Evolutionary conservation across 2,329 filamentous ascomycete species (phyloP).

Genomic region (Triangularia setosa): DNA sequence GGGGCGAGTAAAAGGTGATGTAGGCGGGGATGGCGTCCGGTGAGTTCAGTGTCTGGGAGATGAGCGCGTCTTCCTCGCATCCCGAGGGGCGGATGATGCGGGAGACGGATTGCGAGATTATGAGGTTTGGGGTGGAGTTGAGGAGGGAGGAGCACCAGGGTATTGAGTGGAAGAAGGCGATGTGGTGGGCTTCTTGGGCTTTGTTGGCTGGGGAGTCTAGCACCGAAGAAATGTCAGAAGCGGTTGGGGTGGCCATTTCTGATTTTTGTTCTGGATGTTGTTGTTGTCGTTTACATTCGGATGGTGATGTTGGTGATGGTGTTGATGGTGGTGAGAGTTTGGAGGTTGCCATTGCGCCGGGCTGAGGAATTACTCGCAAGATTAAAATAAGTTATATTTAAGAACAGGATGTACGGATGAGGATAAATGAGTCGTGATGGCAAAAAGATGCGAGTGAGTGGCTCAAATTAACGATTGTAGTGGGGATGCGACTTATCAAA

Average conservation of each 20-base stretch:
- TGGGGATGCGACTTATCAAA: not conserved
- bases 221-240: not conserved
- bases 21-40: slow-evolving; percentile 44
- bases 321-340: not conserved
- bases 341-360: not conserved
- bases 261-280: not conserved
- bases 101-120: slow-evolving; percentile 36
- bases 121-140: slow-evolving; percentile 32
- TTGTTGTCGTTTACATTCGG: not conserved
- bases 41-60: slow-evolving; percentile 50
- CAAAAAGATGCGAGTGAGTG: not conserved
- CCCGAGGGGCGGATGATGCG: slow-evolving; percentile 33
- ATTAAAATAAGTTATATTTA: not conserved
- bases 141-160: slow-evolving; percentile 49
- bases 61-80: slow-evolving; percentile 47
- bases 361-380: not conserved
- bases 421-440: not conserved
- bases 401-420: not conserved
- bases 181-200: slow-evolving; percentile 16
- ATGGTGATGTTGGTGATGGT: not conserved
- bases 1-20: slow-evolving; percentile 40
- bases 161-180: slow-evolving; percentile 35
- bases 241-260: not conserved
- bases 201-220: slow-evolving; percentile 4
- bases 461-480: not conserved